Evolutionary conservation across 1,284 basidiomycete genomes (phyloP), one percentile per base, ranked within the genome.

Genomic region (Sporisorium exsertum): DNA sequence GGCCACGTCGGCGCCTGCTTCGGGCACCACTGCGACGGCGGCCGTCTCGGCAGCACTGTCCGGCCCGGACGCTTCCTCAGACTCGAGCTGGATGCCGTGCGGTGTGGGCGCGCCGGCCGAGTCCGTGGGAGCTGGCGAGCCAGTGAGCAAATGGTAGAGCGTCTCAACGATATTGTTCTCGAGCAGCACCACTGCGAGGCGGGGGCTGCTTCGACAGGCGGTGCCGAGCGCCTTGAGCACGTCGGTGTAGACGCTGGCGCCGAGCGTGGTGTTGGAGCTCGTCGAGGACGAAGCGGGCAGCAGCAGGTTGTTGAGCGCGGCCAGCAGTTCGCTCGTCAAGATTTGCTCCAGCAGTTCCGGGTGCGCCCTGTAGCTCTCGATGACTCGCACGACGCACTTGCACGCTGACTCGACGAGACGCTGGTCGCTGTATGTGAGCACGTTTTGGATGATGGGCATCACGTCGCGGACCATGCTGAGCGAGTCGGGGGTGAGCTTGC

Each of bases 401-500:
- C 82, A 80, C 4, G 84, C 83, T n/a, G 78, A 79, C 55, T 84
- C 83, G 45, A 84, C 82, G 22, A 85, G 67, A 20, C 83, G 78
- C 62, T 80, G 78, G 49, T 85, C 84, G 54, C 76, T 70, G 72
- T 84, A 80, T 27, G 62, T 72, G 32, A 85, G 78, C 22, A 84
- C 81, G 51, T 78, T 78, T 47, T 76, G 78, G 40, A 85, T 77
- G 64, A 81, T 82, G 58, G 84, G 83, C 60, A 81, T 77, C 7
- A 81, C 76, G 33, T 82, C 79, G 20, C 65, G 61, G 26, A 78
- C 72, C 64, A 72, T 73, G 24, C 66, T 45, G 55, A 80, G 73
- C 43, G 69, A 64, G 22, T 79, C 79, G 26, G 73, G 55, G 9
- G 73, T 66, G 52, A 84, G 72, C 61, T 79, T 80, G 40, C 81